A percentile compares a stretch with the other conserved stretches of the same genome.
These are phyloP conservation scores for Elsinoe fawcettii DNA, from an alignment of 2,329 filamentous ascomycete species.

Conservation along the genomic window DNA sequence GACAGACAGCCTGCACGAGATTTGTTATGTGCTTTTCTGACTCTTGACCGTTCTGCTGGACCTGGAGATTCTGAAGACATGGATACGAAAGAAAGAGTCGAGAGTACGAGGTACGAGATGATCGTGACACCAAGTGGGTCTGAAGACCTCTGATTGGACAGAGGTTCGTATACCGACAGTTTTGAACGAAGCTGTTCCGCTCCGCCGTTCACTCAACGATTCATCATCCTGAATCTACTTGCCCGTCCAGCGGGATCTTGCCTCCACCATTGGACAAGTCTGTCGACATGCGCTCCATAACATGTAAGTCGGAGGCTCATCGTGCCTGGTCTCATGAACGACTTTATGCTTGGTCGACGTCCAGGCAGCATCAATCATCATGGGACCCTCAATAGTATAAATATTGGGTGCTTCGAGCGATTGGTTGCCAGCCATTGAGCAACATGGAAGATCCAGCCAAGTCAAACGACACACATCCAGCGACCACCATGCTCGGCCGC, in stretches of 20 bases:
- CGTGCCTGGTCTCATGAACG: no score
- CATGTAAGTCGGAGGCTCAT: no score
- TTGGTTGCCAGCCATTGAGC: no score
- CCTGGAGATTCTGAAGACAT: neutral
- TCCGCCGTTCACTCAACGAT: neutral
- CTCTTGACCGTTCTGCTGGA: neutral
- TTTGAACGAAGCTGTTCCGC: neutral
- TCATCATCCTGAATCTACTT: no score
- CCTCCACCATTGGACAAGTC: no score
- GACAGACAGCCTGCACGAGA: neutral
- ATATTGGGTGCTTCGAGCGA: no score
- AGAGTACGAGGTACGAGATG: conserved; percentile 5
- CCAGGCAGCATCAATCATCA: no score
- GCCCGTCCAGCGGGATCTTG: no score
- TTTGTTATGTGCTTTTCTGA: neutral
- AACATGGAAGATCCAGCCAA: no score
- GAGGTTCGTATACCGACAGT: neutral
- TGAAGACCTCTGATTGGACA: neutral
- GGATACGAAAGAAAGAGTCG: neutral
- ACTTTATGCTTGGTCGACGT: no score
- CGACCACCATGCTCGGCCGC: neutral
- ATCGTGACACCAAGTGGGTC: neutral
- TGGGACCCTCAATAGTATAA: no score
- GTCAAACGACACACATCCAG: neutral
- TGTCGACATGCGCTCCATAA: no score